Percentiles rank a stretch among this genome's conserved stretches.
Conservation (phyloP, 495 filamentous ascomycete species). For the Penicillium silybi region DNA sequence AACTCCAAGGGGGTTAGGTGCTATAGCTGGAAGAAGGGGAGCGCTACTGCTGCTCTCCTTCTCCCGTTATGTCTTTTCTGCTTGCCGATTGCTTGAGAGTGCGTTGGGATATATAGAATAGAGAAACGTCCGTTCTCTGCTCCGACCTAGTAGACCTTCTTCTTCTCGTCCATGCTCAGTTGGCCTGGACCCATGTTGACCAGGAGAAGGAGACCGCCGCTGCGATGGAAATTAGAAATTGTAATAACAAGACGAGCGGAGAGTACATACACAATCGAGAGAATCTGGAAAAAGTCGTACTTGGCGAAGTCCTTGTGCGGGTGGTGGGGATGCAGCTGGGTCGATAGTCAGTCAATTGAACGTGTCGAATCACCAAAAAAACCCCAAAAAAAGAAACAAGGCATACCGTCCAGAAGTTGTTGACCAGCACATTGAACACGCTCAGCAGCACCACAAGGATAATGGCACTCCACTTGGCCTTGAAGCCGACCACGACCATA, state of each 20-base stretch:
- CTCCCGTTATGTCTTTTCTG: neutral
- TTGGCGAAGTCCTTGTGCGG: conserved; percentile 99
- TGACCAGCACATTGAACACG: conserved; percentile 93
- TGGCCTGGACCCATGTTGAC: conserved; percentile 98
- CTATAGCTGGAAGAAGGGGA: neutral
- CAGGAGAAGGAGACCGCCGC: conserved; percentile 86
- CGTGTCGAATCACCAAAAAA: neutral
- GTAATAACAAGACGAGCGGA: neutral
- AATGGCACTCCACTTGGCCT: conserved; percentile 97
- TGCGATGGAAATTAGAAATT: conserved; percentile 28
- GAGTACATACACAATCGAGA: conserved; percentile 87
- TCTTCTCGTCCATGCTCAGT: conserved; percentile 99
- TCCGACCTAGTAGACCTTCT: conserved; percentile 87
- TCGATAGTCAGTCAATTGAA: conserved; percentile 20
- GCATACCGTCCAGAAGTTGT: conserved; percentile 99
- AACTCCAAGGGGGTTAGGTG: neutral
- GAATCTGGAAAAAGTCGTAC: conserved; percentile 99
- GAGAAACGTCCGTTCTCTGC: conserved; percentile 2
- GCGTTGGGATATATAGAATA: conserved; percentile 14
- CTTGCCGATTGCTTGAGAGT: conserved; percentile 5
- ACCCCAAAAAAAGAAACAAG: too few relatives aligned
- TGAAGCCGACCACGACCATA: conserved; percentile 99
- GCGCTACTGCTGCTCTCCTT: neutral
- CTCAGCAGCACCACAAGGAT: conserved; percentile 91
- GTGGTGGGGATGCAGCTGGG: conserved; percentile 92